Percentiles rank a stretch among this genome's conserved stretches.
Evolutionary conservation across 495 filamentous ascomycete species (phyloP).

Genomic region (Penicillium tannophilum): DNA sequence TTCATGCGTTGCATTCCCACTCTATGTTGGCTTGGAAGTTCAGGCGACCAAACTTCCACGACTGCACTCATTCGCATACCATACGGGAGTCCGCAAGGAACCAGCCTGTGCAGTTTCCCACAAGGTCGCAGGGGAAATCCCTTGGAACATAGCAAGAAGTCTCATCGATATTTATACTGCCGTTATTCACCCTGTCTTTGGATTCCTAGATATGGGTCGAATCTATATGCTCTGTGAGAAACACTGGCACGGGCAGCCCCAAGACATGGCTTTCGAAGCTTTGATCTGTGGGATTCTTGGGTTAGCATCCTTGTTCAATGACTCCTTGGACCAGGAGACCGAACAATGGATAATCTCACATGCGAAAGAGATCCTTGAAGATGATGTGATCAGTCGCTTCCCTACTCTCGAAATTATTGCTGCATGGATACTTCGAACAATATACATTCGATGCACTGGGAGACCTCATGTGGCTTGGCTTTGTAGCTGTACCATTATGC

Average conservation of each 20-base stretch:
- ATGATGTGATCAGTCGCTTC: slow-evolving; percentile 27
- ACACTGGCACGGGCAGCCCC: slow-evolving; percentile 29
- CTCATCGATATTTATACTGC: slow-evolving; percentile 36
- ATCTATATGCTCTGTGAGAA: slow-evolving; percentile 24
- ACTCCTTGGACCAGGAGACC: slow-evolving; percentile 15
- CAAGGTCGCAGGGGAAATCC: slow-evolving; percentile 24
- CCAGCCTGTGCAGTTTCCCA: slow-evolving; percentile 13
- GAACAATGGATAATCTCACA: slow-evolving; percentile 35
- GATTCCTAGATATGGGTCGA: slow-evolving; percentile 37
- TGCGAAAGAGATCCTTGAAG: slow-evolving; percentile 40
- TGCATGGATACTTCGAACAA: slow-evolving; percentile 42
- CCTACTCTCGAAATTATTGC: slow-evolving; percentile 36
- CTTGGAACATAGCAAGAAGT: slow-evolving; percentile 26
- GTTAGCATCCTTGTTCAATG: slow-evolving; percentile 38
- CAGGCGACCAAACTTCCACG: slow-evolving; percentile 42
- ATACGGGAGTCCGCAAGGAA: slow-evolving; percentile 40
- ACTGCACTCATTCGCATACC: slow-evolving; percentile 50
- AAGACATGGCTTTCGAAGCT: slow-evolving; percentile 34
- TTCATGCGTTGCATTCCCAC: slow-evolving; percentile 46
- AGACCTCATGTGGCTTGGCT: slow-evolving; percentile 47
- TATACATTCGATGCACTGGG: slow-evolving; percentile 42
- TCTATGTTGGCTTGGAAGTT: slow-evolving; percentile 41
- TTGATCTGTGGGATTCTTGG: slow-evolving; percentile 37
- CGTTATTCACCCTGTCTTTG: slow-evolving; percentile 40
- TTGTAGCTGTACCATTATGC: slow-evolving; percentile 43